Percentiles rank a stretch among this genome's conserved stretches.
phyloP scores from a whole-genome alignment of 768 basidiomycete genomes.

The Pleurotus platypus region DNA sequence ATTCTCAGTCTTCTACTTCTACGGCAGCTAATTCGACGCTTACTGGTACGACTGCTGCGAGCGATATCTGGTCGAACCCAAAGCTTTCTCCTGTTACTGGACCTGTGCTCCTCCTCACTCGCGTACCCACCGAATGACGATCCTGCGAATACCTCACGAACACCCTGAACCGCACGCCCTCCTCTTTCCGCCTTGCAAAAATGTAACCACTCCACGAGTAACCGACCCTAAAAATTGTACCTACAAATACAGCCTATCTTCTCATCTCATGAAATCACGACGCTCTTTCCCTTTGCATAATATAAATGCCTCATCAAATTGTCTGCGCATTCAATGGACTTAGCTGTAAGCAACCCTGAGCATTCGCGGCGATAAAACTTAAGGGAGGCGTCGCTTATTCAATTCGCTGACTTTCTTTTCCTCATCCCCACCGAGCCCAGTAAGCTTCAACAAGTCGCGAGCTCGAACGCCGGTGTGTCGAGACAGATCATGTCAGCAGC shows the following conservation, averaged over 20 bases:
- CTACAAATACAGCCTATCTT: not conserved
- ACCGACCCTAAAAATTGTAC: not conserved
- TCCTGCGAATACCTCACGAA: too few species aligned
- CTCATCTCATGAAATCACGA: not conserved
- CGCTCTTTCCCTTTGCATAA: too few species aligned
- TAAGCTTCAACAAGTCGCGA: too few species aligned
- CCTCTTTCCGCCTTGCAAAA: not conserved
- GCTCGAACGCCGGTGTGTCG: too few species aligned
- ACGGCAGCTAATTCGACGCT: not conserved
- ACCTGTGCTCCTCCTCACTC: constrained; percentile 5
- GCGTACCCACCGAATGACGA: not conserved
- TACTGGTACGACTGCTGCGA: not conserved
- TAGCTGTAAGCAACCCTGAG: too few species aligned
- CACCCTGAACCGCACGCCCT: not conserved
- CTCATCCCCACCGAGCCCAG: too few species aligned
- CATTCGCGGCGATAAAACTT: too few species aligned
- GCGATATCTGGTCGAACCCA: constrained; percentile 10
- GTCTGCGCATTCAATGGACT: too few species aligned
- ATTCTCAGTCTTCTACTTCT: constrained; percentile 3
- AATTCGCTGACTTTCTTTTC: too few species aligned
- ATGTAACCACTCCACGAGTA: not conserved
- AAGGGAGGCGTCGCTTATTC: too few species aligned
- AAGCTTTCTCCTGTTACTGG: constrained; percentile 14
- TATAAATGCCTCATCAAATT: too few species aligned
- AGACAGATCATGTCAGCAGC: too few species aligned